These are phyloP conservation scores for Dipodascus geniculatus DNA, from an alignment of 805 yeast genomes.

Conservation along the genomic window DNA sequence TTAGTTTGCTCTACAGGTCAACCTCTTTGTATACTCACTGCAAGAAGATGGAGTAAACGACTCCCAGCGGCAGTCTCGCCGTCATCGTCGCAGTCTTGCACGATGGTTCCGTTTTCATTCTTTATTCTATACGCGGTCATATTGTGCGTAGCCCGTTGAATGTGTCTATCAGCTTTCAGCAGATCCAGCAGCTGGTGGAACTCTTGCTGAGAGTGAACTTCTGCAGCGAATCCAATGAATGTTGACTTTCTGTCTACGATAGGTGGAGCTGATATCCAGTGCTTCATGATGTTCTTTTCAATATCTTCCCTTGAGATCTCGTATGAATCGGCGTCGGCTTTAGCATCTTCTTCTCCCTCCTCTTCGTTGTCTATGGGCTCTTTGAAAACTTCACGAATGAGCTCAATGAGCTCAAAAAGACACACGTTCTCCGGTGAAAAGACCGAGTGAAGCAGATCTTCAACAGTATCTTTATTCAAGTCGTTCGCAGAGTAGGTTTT, in stretches of 20 bases:
- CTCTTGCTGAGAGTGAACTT: constrained; percentile 54
- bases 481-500: constrained; percentile 17
- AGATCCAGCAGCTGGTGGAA: constrained; percentile 41
- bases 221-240: constrained; percentile 64
- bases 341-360: constrained; percentile 4
- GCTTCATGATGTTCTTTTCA: constrained; percentile 33
- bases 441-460: constrained; percentile 2
- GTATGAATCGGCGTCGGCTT: constrained; percentile 3
- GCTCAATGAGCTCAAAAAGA: constrained; percentile 5
- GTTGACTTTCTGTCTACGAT: constrained; percentile 75
- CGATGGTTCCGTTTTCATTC: constrained; percentile 38
- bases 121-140: constrained; percentile 82
- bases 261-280: constrained; percentile 72
- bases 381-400: constrained; percentile 4
- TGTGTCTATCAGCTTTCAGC: constrained; percentile 52
- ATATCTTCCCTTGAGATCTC: constrained; percentile 2
- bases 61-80: constrained; percentile 97
- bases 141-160: constrained; percentile 60
- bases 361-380: constrained; percentile 19
- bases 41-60: constrained; percentile 64
- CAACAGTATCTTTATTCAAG: neutral
- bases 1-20: neutral
- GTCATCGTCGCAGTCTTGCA: constrained; percentile 90
- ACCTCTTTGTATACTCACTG: constrained; percentile 29
- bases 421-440: constrained; percentile 5